Evolutionary conservation across 441 rosid genomes (phyloP), one percentile per base, ranked within the genome.

Genomic region (Kokia cookei): DNA sequence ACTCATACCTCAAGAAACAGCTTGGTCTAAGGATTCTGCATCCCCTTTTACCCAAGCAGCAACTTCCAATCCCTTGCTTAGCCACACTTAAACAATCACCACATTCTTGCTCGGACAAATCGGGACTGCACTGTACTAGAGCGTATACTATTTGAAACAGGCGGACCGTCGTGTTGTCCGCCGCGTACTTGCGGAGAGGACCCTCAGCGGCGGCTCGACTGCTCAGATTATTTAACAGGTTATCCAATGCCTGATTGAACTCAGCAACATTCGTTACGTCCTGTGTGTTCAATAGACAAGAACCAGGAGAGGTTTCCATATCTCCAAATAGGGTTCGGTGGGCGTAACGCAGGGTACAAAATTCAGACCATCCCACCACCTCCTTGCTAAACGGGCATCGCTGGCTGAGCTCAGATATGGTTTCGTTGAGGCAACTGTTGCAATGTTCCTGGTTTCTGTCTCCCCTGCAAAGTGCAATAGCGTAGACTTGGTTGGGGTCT

Each of bases 101-200:
- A 62, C 93, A 91, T 15, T 74, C 84, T 0, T 2, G 15, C 51
- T 27, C 32, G 1, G 82, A 64, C 45, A 87, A 27, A 71, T 91
- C 91, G 1, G 84, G 88, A 1, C 87, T 85, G 65, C 93, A 91
- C 77, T 91, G 92, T 1, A 57, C 84, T 0, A 83, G 81, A 12
- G 63, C 50, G 64, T 84, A 86, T 7, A 89, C 29, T 2, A 17
- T 68, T 58, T 76, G 78, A 19, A 67, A 60, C 15, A 5, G 32
- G 4, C 57, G 37, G 7, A 58, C 75, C 13, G 57, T 0, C 2
- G 53, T 17, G 75, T 61, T 48, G 32, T 17, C 75, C 11, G 68
- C 68, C 4, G 75, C 75, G 13, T 43, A 73, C 29, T 73, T 73
- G 5, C 59, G 54, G 11, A 58, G 54, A 59, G 55, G 15, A 26